Base-by-base conservation (phyloP, 768 basidiomycete genomes). In the Suillus paluster region DNA sequence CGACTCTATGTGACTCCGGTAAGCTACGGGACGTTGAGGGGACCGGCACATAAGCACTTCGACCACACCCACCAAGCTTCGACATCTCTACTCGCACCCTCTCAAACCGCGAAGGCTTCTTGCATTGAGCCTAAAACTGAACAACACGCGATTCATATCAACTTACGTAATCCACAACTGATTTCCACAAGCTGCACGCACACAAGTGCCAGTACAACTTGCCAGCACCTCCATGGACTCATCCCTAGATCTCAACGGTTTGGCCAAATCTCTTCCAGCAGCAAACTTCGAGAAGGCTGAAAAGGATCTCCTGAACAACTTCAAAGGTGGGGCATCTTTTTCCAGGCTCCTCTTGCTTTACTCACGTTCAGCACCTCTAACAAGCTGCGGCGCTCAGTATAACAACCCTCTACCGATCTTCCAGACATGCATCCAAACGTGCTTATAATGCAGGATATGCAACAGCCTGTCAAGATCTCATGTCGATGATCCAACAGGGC, bases 381-480 rank as follows among this genome's bases (percentile, higher is more conserved):
- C 38, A 39, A 94, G 92, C 90, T 62, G 92, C 92, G 64, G 92
- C 92, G 1, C 79, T 93, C 56, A 91, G 90, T 74, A 89, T 94
- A 65, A 93, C 92, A 27, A 93, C 91, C 0, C 83, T 94, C 39
- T 94, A 92, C 74, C 86, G 90, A 66, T 91, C 91, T 4, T 92
- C 92, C 2, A 76, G 89, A 55, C 83, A 87, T 70, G 86, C 88
- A 14, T 89, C 91, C 6, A 92, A 93, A 74, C 82, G 87, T 30
- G 89, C 91, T 0, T 93, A 92, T 77, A 91, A 90, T 68, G 83
- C 88, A 9, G 92, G 92, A 5, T 94, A 94, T 67, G 87, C 87
- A 0, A 77, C 89, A 3, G 92, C 92, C 15, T 92, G 92, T 67
- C 86, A 89, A 69, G 92, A 94, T 77, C 78, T 94, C 41, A 81